Conservation (phyloP, 73 alveolate species). For the Paramecium pentaurelia region DNA sequence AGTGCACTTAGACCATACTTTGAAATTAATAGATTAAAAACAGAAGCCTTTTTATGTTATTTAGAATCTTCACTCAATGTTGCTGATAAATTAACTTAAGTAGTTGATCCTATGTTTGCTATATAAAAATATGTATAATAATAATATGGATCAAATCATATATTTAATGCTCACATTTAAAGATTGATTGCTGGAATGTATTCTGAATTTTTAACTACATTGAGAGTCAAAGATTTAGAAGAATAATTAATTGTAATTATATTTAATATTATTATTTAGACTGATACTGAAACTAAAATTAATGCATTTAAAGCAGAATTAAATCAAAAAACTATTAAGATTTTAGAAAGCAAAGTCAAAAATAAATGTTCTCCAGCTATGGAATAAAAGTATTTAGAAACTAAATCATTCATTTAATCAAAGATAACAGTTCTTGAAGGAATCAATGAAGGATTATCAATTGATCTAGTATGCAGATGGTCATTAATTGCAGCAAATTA, state of each 20-base stretch:
- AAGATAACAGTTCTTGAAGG: not conserved
- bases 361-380: not conserved
- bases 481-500: not conserved
- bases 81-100: not conserved
- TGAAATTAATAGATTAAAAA: not conserved
- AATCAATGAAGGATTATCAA: not conserved
- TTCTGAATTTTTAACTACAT: not conserved
- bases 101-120: not conserved
- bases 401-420: not conserved
- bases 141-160: not conserved
- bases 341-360: not conserved
- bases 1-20: not conserved
- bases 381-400: not conserved
- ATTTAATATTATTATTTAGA: not conserved
- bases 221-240: not conserved
- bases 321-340: not conserved
- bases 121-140: not conserved
- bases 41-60: not conserved
- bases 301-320: not conserved
- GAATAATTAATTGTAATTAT: not conserved
- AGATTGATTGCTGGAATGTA: constrained; percentile 17
- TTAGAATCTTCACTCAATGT: not conserved
- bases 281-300: not conserved
- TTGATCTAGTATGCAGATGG: not conserved
- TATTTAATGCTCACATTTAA: not conserved